phyloP scores from a whole-genome alignment of 495 filamentous ascomycete species.

The Annulohypoxylon nitens region DNA sequence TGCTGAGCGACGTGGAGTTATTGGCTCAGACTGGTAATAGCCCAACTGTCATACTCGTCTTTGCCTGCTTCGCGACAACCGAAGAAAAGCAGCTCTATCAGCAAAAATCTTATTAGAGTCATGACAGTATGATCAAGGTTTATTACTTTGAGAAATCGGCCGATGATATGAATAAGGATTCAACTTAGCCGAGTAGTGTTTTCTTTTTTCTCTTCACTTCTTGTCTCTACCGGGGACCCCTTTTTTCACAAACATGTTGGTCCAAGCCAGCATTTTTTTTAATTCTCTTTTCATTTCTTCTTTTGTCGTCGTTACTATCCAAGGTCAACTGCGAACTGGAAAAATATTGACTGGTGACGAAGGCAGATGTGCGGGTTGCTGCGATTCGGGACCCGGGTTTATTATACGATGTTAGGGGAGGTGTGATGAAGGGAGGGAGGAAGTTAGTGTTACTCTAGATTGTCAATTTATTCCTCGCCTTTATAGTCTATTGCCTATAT shows the following conservation, averaged over 20 bases:
- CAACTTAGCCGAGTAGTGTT: conserved; percentile 12
- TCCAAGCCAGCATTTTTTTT: not conserved
- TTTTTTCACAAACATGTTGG: conserved; percentile 3
- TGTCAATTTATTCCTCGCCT: not conserved
- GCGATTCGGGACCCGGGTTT: not conserved
- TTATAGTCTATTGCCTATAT: not conserved
- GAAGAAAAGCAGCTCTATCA: conserved; percentile 28
- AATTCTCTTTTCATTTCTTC: too few relatives aligned
- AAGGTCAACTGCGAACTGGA: not conserved
- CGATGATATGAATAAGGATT: conserved; percentile 23
- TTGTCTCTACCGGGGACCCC: not conserved
- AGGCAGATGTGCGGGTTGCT: conserved; percentile 6
- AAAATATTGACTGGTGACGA: not conserved
- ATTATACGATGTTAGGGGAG: not conserved
- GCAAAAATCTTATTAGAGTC: conserved; percentile 31
- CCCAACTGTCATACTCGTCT: conserved; percentile 2
- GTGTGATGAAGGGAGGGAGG: not conserved
- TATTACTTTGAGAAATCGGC: conserved; percentile 47
- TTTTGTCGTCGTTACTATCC: not conserved
- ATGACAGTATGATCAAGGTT: conserved; percentile 46
- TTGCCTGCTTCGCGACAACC: conserved; percentile 2
- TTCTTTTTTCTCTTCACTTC: conserved; percentile 10
- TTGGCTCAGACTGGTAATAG: conserved; percentile 50
- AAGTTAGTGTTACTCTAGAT: not conserved
- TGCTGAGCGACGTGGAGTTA: conserved; percentile 48